These are phyloP conservation scores for Alternaria burnsii DNA, from an alignment of 2,329 filamentous ascomycete species.

Conservation along the genomic window DNA sequence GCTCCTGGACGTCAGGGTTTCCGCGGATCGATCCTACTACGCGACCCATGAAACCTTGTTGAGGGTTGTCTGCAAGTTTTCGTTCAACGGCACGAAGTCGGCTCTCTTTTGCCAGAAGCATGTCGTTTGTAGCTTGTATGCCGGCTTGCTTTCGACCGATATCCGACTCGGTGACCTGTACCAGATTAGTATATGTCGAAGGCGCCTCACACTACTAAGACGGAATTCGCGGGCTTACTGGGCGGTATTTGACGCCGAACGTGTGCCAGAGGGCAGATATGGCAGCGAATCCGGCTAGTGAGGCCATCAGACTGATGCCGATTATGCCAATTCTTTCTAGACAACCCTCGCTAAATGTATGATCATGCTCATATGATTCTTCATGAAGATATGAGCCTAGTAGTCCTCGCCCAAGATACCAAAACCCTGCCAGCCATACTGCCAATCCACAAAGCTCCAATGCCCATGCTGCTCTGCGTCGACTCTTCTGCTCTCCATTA, in stretches of 20 bases:
- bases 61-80: constrained; percentile 62
- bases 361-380: constrained; percentile 52
- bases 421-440: constrained; percentile 77
- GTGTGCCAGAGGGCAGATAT: constrained; percentile 88
- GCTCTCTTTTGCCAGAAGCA: constrained; percentile 78
- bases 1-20: constrained; percentile 63
- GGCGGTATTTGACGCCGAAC: constrained; percentile 71
- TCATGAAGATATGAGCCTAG: constrained; percentile 62
- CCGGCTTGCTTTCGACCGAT: constrained; percentile 80
- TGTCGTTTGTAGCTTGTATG: constrained; percentile 78
- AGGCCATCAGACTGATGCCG: constrained; percentile 84
- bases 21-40: constrained; percentile 76
- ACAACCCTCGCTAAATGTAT: constrained; percentile 64
- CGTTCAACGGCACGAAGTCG: constrained; percentile 74
- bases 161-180: constrained; percentile 72
- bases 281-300: constrained; percentile 89
- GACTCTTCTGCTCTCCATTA: constrained; percentile 64
- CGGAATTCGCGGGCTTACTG: constrained; percentile 50
- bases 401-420: constrained; percentile 74
- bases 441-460: constrained; percentile 70
- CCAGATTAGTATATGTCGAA: constrained; percentile 22
- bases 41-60: constrained; percentile 73
- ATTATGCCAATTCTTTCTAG: constrained; percentile 79
- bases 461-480: constrained; percentile 68
- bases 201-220: neutral